phyloP scores from a whole-genome alignment of 2,329 filamentous ascomycete species.

The Cordyceps tenuipes region DNA sequence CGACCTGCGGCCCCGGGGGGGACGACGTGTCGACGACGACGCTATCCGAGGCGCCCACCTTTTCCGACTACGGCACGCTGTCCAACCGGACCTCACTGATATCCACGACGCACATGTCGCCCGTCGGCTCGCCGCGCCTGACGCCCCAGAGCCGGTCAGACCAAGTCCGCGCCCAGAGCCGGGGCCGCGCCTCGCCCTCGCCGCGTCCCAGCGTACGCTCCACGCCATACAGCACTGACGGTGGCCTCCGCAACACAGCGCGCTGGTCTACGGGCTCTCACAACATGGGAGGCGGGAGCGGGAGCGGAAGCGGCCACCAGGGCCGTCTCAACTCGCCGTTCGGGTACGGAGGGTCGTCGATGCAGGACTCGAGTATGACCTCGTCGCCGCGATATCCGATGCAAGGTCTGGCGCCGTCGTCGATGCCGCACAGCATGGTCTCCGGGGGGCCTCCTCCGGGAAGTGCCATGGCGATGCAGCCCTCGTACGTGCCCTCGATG shows the following conservation, averaged over 20 bases:
- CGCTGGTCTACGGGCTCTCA: slow-evolving; percentile 74
- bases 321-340: slow-evolving; percentile 51
- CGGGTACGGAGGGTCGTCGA: slow-evolving; percentile 45
- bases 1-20: slow-evolving; percentile 33
- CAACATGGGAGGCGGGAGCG: slow-evolving; percentile 35
- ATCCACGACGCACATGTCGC: slow-evolving; percentile 62
- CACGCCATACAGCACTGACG: slow-evolving; percentile 63
- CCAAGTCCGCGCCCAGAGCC: slow-evolving; percentile 55
- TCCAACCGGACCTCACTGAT: slow-evolving; percentile 64
- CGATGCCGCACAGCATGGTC: slow-evolving; percentile 3
- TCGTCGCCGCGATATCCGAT: slow-evolving; percentile 48
- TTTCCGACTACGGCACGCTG: slow-evolving; percentile 58
- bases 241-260: slow-evolving; percentile 52
- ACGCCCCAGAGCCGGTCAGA: slow-evolving; percentile 52
- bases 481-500: slow-evolving; percentile 26
- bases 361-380: slow-evolving; percentile 49
- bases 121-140: slow-evolving; percentile 62
- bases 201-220: slow-evolving; percentile 60
- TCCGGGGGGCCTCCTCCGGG: slow-evolving; percentile 17
- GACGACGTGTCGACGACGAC: slow-evolving; percentile 61
- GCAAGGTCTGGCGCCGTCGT: slow-evolving; percentile 29
- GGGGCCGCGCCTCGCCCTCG: slow-evolving; percentile 63
- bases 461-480: slow-evolving; percentile 45
- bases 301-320: slow-evolving; percentile 25
- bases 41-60: slow-evolving; percentile 59